Evolutionary conservation across 2,329 filamentous ascomycete genomes (phyloP).

Genomic region (Ceratocystis alfenasii): DNA sequence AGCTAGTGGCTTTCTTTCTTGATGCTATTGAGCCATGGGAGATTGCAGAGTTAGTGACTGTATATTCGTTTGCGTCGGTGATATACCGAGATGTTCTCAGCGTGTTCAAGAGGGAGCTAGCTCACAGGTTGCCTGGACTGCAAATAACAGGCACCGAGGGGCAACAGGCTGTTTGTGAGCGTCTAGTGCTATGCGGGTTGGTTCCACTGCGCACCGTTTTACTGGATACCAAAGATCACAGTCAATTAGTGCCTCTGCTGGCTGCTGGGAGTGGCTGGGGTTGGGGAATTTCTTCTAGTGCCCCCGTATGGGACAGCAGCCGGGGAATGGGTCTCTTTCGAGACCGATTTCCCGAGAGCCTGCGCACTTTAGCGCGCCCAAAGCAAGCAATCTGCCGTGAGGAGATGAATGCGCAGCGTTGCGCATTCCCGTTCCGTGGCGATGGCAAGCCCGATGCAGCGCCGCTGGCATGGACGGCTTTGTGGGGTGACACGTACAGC

Average conservation of each 20-base stretch:
- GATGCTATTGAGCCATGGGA: slow-evolving; percentile 21
- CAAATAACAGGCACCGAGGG: not conserved
- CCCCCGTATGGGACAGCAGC: not conserved
- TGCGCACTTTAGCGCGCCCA: slow-evolving; percentile 7
- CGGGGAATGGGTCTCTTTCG: not conserved
- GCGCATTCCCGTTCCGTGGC: slow-evolving; percentile 17
- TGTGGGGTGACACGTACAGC: slow-evolving; percentile 21
- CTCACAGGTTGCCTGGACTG: not conserved
- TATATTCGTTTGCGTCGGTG: slow-evolving; percentile 16
- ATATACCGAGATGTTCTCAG: slow-evolving; percentile 17
- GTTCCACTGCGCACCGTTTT: slow-evolving; percentile 16
- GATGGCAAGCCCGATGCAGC: slow-evolving; percentile 8
- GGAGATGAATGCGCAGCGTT: slow-evolving; percentile 7
- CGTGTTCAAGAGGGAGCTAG: not conserved
- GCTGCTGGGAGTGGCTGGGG: not conserved
- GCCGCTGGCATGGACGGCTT: slow-evolving; percentile 17
- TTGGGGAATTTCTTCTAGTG: not conserved
- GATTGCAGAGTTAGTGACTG: slow-evolving; percentile 16
- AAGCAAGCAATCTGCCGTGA: not conserved
- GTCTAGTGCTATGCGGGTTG: slow-evolving; percentile 14
- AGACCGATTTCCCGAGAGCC: not conserved
- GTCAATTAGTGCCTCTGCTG: slow-evolving; percentile 2
- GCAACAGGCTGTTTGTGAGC: slow-evolving; percentile 6
- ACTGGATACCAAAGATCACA: slow-evolving; percentile 6
- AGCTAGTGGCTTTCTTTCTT: slow-evolving; percentile 8